phyloP scores from a whole-genome alignment of 257 asterid genomes.

The Solanum chiquidenum region DNA sequence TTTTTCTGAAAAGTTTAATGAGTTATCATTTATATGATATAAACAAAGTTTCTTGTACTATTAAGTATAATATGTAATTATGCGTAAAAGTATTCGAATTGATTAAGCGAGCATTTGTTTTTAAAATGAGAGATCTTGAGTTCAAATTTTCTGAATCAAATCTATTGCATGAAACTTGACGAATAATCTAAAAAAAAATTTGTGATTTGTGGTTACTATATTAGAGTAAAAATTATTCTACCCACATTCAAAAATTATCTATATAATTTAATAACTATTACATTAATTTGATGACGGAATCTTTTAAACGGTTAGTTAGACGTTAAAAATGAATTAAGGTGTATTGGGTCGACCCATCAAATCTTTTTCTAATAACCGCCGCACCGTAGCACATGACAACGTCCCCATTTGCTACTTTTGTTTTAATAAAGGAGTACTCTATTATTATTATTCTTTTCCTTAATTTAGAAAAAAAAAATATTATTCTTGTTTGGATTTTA shows the following conservation, averaged over 20 bases:
- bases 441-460: not conserved
- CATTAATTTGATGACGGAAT: not conserved
- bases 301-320: not conserved
- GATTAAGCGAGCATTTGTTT: too few species aligned
- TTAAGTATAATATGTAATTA: too few species aligned
- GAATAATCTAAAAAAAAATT: too few species aligned
- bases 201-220: too few species aligned
- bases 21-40: too few species aligned
- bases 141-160: too few species aligned
- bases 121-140: too few species aligned
- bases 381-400: conserved; percentile 33
- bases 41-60: too few species aligned
- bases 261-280: not conserved
- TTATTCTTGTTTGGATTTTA: not conserved
- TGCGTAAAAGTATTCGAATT: too few species aligned
- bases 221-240: not conserved
- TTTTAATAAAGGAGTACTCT: not conserved
- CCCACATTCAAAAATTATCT: not conserved
- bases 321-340: not conserved
- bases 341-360: not conserved
- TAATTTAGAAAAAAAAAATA: not conserved
- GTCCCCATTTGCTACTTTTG: conserved; percentile 14
- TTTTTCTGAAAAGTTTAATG: too few species aligned
- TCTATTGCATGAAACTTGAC: too few species aligned
- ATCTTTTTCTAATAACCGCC: conserved; percentile 17